Percentiles rank a stretch among this genome's conserved stretches.
Evolutionary conservation across 192 early-diverging fungal genomes (phyloP).

Genomic region (Lobosporangium transversale): DNA sequence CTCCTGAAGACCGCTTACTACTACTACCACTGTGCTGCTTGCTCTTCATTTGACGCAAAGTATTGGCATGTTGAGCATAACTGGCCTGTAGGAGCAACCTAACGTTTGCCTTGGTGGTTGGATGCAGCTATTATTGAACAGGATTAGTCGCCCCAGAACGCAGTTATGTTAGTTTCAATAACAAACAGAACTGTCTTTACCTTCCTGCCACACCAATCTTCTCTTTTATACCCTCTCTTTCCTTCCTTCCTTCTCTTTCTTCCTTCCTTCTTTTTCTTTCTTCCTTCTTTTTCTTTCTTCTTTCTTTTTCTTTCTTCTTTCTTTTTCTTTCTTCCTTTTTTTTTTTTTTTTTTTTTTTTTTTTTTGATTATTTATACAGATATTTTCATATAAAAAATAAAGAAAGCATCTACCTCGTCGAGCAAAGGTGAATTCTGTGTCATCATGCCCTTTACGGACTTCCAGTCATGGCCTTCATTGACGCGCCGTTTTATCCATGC

Average conservation of each 20-base stretch:
- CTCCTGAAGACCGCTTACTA: background rate
- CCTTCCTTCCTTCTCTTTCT: too few species aligned
- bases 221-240: too few species aligned
- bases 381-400: background rate
- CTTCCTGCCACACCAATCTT: too few species aligned
- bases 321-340: too few species aligned
- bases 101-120: conserved; percentile 29
- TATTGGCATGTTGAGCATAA: conserved; percentile 41
- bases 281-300: too few species aligned
- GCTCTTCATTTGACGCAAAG: conserved; percentile 9
- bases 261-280: too few species aligned
- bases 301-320: too few species aligned
- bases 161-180: too few species aligned
- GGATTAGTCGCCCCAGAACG: too few species aligned
- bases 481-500: conserved; percentile 37
- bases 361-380: background rate
- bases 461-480: conserved; percentile 41
- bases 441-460: conserved; percentile 29
- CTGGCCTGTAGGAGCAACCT: conserved; percentile 15
- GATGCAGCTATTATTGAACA: conserved; percentile 35
- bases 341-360: too few species aligned
- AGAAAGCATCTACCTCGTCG: conserved; percentile 28
- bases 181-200: too few species aligned
- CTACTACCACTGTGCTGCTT: too few species aligned
- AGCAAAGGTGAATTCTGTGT: conserved; percentile 24